Percentiles rank a stretch among this genome's conserved stretches.
These are phyloP conservation scores for Boletus reticuloceps DNA, from an alignment of 768 basidiomycete genomes.

Conservation along the genomic window DNA sequence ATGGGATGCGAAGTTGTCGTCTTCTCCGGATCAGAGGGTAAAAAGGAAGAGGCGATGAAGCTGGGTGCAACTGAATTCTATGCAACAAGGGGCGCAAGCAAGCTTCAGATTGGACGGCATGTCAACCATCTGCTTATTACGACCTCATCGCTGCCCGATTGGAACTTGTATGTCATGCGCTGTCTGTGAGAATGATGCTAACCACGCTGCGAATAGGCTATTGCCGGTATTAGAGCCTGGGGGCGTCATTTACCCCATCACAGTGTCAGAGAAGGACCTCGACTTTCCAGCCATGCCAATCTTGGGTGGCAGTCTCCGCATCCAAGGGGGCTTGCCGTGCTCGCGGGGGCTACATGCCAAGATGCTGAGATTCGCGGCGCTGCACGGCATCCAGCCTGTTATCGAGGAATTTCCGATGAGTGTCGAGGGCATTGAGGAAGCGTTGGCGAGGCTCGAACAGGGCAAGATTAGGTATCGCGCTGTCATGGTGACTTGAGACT, in stretches of 20 bases:
- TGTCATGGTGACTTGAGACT: constrained; percentile 17
- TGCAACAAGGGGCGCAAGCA: constrained; percentile 23
- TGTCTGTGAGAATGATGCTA: background rate
- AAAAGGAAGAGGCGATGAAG: constrained; percentile 30
- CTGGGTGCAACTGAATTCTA: constrained; percentile 39
- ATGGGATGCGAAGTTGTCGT: constrained; percentile 40
- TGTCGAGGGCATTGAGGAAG: constrained; percentile 29
- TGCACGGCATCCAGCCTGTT: constrained; percentile 28
- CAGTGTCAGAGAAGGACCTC: constrained; percentile 22
- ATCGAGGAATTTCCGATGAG: constrained; percentile 33
- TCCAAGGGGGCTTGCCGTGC: constrained; percentile 26
- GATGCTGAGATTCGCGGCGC: constrained; percentile 36
- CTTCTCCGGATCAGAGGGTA: constrained; percentile 33
- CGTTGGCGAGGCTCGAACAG: constrained; percentile 21
- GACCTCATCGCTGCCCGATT: constrained; percentile 27
- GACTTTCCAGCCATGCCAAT: constrained; percentile 20
- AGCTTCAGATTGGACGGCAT: constrained; percentile 26
- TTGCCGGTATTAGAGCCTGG: constrained; percentile 25
- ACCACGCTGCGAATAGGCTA: constrained; percentile 13
- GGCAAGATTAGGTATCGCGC: constrained; percentile 34
- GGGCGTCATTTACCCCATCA: constrained; percentile 27
- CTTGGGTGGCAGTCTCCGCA: constrained; percentile 13
- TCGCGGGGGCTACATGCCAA: constrained; percentile 28
- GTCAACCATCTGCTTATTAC: constrained; percentile 34
- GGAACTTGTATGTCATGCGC: constrained; percentile 25